Conservation (phyloP, 805 yeast species). For the Wickerhamiella kurtzmanii region DNA sequence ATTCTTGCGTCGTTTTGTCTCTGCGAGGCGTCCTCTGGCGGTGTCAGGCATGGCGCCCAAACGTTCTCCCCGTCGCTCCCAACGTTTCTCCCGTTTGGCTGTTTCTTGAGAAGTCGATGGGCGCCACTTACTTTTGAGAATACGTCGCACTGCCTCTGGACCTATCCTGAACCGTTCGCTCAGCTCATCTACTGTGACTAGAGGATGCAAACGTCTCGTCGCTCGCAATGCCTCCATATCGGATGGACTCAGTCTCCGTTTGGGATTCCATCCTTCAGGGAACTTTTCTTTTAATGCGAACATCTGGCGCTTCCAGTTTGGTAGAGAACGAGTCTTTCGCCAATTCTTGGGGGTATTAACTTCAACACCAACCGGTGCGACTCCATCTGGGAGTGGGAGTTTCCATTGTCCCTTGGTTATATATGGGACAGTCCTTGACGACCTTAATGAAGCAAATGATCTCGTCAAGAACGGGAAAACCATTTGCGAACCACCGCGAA, state of each 20-base stretch:
- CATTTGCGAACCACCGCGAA: too few relatives aligned
- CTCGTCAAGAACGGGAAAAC: not conserved
- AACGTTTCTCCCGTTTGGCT: slow-evolving; percentile 34
- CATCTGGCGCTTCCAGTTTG: slow-evolving; percentile 62
- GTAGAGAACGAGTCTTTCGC: slow-evolving; percentile 32
- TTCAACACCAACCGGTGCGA: slow-evolving; percentile 8
- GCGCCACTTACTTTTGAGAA: slow-evolving; percentile 61
- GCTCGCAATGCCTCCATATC: slow-evolving; percentile 52
- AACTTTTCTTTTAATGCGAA: slow-evolving; percentile 50
- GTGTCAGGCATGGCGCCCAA: slow-evolving; percentile 11
- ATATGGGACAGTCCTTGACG: slow-evolving; percentile 13
- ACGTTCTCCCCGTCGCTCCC: slow-evolving; percentile 37
- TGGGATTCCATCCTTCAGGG: slow-evolving; percentile 53
- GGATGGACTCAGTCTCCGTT: slow-evolving; percentile 49
- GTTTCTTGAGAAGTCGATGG: slow-evolving; percentile 45
- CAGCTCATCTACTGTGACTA: slow-evolving; percentile 43
- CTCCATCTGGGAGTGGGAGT: slow-evolving; percentile 22
- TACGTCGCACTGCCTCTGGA: slow-evolving; percentile 72
- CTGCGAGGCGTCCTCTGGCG: not conserved
- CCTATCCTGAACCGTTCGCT: slow-evolving; percentile 55
- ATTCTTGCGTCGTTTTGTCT: not conserved
- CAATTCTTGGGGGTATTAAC: slow-evolving; percentile 34
- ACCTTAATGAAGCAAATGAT: too few relatives aligned
- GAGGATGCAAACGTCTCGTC: slow-evolving; percentile 43
- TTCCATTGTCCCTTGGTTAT: slow-evolving; percentile 23